A percentile compares a stretch with the other conserved stretches of the same genome.
phyloP scores from a whole-genome alignment of 805 yeast genomes.

The Zygosaccharomyces bailii region DNA sequence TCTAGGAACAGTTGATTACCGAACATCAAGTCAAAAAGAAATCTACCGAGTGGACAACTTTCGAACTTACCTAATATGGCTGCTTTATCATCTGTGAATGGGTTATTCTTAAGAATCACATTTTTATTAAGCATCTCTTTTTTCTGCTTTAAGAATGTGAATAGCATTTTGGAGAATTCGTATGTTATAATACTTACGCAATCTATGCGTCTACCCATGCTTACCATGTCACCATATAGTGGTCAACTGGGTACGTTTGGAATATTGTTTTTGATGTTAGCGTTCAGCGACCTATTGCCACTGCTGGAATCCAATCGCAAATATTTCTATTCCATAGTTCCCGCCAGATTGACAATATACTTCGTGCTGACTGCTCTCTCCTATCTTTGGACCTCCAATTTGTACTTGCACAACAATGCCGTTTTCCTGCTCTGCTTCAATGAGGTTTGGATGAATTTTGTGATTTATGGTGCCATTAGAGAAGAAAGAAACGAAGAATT shows the following conservation, averaged over 20 bases:
- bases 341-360: slow-evolving; percentile 49
- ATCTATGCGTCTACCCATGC: slow-evolving; percentile 52
- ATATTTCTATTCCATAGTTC: slow-evolving; percentile 60
- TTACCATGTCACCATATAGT: slow-evolving; percentile 33
- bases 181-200: slow-evolving; percentile 52
- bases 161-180: slow-evolving; percentile 42
- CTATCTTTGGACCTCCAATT: slow-evolving; percentile 43
- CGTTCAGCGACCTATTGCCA: slow-evolving; percentile 58
- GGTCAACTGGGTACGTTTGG: slow-evolving; percentile 51
- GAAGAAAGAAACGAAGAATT: slow-evolving; percentile 57
- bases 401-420: slow-evolving; percentile 54
- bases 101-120: slow-evolving; percentile 46
- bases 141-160: slow-evolving; percentile 47
- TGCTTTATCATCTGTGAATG: slow-evolving; percentile 47
- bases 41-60: no score
- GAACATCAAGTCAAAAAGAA: no score
- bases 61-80: slow-evolving; percentile 40
- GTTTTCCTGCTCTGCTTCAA: slow-evolving; percentile 57
- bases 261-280: slow-evolving; percentile 43
- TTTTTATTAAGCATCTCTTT: slow-evolving; percentile 45
- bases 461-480: slow-evolving; percentile 57
- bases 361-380: slow-evolving; percentile 50
- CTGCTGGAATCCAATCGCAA: slow-evolving; percentile 41
- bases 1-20: neutral
- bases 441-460: slow-evolving; percentile 68